Evolutionary conservation across 2,329 filamentous ascomycete genomes (phyloP).

Genomic region (Tricladium varicosporioides): DNA sequence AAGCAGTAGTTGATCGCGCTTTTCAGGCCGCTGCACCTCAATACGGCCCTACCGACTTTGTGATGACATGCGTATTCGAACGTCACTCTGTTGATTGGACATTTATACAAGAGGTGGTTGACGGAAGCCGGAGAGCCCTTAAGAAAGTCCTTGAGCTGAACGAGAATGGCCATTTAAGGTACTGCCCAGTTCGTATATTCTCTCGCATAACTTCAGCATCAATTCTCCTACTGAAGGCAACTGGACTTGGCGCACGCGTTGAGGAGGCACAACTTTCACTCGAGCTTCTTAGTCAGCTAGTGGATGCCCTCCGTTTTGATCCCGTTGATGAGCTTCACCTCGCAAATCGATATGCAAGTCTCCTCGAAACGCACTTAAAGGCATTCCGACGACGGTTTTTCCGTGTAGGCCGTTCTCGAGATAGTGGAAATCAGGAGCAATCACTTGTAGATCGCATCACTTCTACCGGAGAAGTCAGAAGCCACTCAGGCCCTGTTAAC

Average conservation of each 20-base stretch:
- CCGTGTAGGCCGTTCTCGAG: not conserved
- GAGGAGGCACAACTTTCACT: slow-evolving; percentile 9
- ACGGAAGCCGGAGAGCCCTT: slow-evolving; percentile 50
- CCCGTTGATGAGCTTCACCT: slow-evolving; percentile 17
- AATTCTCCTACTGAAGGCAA: slow-evolving; percentile 40
- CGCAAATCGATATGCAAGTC: slow-evolving; percentile 8
- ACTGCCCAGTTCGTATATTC: slow-evolving; percentile 52
- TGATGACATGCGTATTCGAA: slow-evolving; percentile 37
- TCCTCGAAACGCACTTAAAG: slow-evolving; percentile 13
- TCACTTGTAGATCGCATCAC: not conserved
- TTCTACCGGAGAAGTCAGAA: not conserved
- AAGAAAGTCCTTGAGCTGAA: slow-evolving; percentile 48
- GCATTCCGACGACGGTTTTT: slow-evolving; percentile 3
- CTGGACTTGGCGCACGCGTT: slow-evolving; percentile 9
- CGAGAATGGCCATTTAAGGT: slow-evolving; percentile 45
- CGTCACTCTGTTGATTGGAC: slow-evolving; percentile 46
- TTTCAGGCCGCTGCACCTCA: slow-evolving; percentile 24
- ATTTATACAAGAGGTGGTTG: slow-evolving; percentile 55
- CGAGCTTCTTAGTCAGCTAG: slow-evolving; percentile 5
- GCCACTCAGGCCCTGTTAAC: too few relatives aligned
- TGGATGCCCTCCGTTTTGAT: slow-evolving; percentile 6
- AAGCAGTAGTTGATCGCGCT: slow-evolving; percentile 55
- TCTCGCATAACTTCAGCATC: slow-evolving; percentile 53
- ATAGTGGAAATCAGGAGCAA: not conserved
- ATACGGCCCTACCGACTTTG: not conserved